Evolutionary conservation across 2,329 filamentous ascomycete species (phyloP).

Genomic region (Onygenales sp.): DNA sequence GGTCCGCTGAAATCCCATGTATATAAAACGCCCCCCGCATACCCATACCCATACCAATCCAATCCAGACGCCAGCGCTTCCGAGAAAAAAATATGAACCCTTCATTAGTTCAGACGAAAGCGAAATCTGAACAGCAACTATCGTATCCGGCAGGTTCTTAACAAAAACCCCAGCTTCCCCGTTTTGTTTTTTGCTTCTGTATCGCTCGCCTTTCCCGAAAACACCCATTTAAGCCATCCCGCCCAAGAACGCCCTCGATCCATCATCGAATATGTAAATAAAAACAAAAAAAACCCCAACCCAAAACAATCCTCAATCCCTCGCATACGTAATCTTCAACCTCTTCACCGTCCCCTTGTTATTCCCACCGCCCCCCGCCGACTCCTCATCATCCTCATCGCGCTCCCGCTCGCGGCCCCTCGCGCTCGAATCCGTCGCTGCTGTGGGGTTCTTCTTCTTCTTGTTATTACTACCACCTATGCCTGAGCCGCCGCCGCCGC

Average conservation of each 20-base stretch:
- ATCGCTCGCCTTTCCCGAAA: no score
- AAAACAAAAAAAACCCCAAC: no score
- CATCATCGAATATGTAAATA: no score
- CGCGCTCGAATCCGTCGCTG: constrained; percentile 10
- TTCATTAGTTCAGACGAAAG: no score
- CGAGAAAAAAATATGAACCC: neutral
- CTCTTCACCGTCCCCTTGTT: constrained; percentile 31
- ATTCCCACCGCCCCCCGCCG: constrained; percentile 9
- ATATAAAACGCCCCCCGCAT: neutral
- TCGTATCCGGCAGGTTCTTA: no score
- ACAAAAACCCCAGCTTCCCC: no score
- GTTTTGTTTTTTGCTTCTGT: no score
- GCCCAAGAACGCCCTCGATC: neutral
- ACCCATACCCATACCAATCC: neutral
- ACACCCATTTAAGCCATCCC: no score
- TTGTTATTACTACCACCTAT: constrained; percentile 21
- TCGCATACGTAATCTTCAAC: constrained; percentile 37
- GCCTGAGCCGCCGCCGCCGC: constrained; percentile 2
- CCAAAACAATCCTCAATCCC: constrained; percentile 22
- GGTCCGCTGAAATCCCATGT: neutral
- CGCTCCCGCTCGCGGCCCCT: neutral
- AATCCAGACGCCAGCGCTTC: neutral
- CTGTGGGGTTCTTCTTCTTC: constrained; percentile 31
- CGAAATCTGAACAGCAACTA: no score
- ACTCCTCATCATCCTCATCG: constrained; percentile 20